Evolutionary conservation across 2,329 filamentous ascomycete species (phyloP).

Genomic region (Nannizzia gypsea): DNA sequence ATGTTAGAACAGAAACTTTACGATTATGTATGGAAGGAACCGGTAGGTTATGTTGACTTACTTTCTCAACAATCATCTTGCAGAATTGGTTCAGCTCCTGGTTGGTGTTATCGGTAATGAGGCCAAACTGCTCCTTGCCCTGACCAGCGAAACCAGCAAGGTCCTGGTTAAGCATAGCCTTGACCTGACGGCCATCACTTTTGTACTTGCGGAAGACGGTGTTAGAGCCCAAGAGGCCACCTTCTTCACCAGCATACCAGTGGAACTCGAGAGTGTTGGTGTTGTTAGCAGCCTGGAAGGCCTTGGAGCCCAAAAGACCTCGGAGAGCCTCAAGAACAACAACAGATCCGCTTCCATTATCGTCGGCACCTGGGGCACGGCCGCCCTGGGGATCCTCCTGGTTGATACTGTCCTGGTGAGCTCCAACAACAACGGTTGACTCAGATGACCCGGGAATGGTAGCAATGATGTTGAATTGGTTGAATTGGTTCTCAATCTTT

Average conservation of each 20-base stretch:
- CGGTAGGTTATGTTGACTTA: constrained; percentile 22
- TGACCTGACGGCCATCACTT: constrained; percentile 60
- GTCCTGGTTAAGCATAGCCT: constrained; percentile 96
- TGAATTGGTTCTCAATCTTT: constrained; percentile 73
- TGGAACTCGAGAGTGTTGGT: constrained; percentile 90
- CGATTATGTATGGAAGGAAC: background rate
- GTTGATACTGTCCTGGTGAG: constrained; percentile 93
- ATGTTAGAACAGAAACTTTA: background rate
- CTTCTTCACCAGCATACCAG: constrained; percentile 36
- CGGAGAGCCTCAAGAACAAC: constrained; percentile 89
- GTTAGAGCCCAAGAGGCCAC: constrained; percentile 74
- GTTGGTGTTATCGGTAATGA: constrained; percentile 88
- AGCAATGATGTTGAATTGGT: constrained; percentile 82
- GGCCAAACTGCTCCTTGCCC: constrained; percentile 74
- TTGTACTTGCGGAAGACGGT: constrained; percentile 79
- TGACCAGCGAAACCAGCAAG: constrained; percentile 91
- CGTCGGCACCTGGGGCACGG: constrained; percentile 79
- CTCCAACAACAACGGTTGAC: constrained; percentile 76
- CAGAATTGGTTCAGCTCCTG: constrained; percentile 74
- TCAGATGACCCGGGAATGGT: constrained; percentile 78
- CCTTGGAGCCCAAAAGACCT: constrained; percentile 59
- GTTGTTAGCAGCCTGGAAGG: constrained; percentile 48
- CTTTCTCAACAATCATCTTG: constrained; percentile 68
- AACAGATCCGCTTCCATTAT: constrained; percentile 85
- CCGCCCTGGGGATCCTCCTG: constrained; percentile 58